A percentile compares a stretch with the other conserved stretches of the same genome.
These are phyloP conservation scores for Sequoiadendron giganteum DNA, from an alignment of 75 land plant species.

Conservation along the genomic window DNA sequence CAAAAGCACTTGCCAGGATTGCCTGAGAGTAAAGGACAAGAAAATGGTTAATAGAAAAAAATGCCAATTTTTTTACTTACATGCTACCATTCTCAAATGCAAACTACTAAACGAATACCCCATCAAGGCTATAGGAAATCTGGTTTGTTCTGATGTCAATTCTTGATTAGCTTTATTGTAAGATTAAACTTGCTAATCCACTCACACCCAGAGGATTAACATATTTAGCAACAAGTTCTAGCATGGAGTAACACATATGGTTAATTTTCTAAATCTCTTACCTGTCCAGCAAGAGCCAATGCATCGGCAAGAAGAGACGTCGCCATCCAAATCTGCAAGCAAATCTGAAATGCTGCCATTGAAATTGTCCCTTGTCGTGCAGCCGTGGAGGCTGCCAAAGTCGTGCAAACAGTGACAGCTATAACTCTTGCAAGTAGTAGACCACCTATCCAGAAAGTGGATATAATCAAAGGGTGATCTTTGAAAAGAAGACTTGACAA, in stretches of 20 bases:
- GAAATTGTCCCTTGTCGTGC: constrained; percentile 66
- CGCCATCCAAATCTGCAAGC: constrained; percentile 92
- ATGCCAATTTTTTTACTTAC: background rate
- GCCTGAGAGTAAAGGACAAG: constrained; percentile 34
- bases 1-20: constrained; percentile 69
- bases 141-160: too few relatives aligned
- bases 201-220: too few relatives aligned
- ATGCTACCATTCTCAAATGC: background rate
- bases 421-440: constrained; percentile 66
- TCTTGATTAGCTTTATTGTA: too few relatives aligned
- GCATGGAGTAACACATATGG: background rate
- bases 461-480: background rate
- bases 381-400: constrained; percentile 86
- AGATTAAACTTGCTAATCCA: too few relatives aligned
- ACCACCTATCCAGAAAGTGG: constrained; percentile 39
- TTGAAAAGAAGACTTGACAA: background rate
- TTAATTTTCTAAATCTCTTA: constrained; percentile 8
- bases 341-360: constrained; percentile 97
- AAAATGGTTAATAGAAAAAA: background rate
- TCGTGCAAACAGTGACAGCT: constrained; percentile 76
- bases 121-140: too few relatives aligned
- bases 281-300: constrained; percentile 96
- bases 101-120: background rate
- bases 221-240: background rate
- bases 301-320: constrained; percentile 94